Evolutionary conservation across 208 protist species (phyloP).

Genomic region (Strigomonas culicis): DNA sequence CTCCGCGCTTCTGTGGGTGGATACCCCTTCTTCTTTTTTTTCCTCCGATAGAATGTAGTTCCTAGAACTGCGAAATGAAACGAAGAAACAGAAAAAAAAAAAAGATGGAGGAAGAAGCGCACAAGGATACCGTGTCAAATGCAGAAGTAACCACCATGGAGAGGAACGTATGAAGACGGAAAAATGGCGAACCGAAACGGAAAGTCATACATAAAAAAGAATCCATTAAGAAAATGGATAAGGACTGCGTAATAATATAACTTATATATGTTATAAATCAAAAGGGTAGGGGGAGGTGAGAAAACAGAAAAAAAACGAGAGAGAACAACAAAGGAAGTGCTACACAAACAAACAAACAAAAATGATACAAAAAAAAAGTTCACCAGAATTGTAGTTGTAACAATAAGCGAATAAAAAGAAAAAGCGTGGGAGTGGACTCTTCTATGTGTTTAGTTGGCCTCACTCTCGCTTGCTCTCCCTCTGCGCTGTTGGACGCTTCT

Average conservation of each 20-base stretch:
- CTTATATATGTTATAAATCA: too few species aligned
- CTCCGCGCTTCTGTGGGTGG: too few species aligned
- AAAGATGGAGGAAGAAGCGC: too few species aligned
- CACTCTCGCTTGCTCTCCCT: neutral
- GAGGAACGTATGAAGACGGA: neutral
- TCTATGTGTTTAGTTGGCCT: too few species aligned
- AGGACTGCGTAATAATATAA: too few species aligned
- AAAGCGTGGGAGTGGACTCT: too few species aligned
- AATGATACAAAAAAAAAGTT: neutral
- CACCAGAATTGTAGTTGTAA: too few species aligned
- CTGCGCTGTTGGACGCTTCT: neutral
- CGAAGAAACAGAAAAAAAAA: conserved; percentile 13
- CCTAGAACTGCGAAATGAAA: too few species aligned
- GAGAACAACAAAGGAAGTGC: neutral
- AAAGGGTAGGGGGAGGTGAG: neutral
- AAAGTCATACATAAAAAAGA: neutral
- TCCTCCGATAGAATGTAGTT: too few species aligned
- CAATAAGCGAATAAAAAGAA: too few species aligned
- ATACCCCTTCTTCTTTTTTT: too few species aligned
- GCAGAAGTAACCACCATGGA: neutral
- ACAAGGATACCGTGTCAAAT: neutral
- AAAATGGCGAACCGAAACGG: neutral
- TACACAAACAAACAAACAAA: neutral
- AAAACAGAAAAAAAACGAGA: neutral
- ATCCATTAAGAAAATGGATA: neutral